Conservation (phyloP, 2,329 filamentous ascomycete genomes). For the Botrytis fabae region DNA sequence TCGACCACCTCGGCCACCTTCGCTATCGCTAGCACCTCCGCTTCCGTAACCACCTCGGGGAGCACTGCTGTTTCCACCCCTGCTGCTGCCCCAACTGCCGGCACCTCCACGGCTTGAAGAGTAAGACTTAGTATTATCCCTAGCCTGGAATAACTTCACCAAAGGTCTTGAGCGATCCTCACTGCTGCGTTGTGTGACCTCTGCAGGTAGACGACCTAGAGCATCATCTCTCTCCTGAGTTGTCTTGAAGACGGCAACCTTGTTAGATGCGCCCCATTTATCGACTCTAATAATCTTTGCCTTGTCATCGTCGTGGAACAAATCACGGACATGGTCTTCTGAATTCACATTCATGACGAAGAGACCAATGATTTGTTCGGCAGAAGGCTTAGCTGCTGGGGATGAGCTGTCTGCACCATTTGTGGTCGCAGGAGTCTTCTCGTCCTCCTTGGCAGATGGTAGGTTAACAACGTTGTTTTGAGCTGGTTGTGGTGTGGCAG, state of each 20-base stretch:
- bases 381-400: slow-evolving; percentile 59
- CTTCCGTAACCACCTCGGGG: slow-evolving; percentile 77
- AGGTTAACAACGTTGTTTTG: slow-evolving; percentile 40
- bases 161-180: slow-evolving; percentile 77
- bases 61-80: slow-evolving; percentile 58
- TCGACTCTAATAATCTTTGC: slow-evolving; percentile 77
- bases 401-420: slow-evolving; percentile 54
- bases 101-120: slow-evolving; percentile 61
- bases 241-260: slow-evolving; percentile 82
- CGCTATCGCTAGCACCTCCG: slow-evolving; percentile 76
- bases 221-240: slow-evolving; percentile 78
- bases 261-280: slow-evolving; percentile 77
- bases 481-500: slow-evolving; percentile 49
- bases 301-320: slow-evolving; percentile 82
- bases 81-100: slow-evolving; percentile 66
- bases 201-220: slow-evolving; percentile 70
- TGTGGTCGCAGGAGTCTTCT: slow-evolving; percentile 50
- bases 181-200: slow-evolving; percentile 68
- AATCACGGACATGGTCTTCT: slow-evolving; percentile 77
- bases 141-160: slow-evolving; percentile 79
- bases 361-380: slow-evolving; percentile 74
- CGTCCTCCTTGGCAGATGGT: slow-evolving; percentile 52
- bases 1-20: slow-evolving; percentile 56
- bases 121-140: slow-evolving; percentile 54
- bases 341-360: slow-evolving; percentile 86